These are phyloP conservation scores for Monarda citriodora DNA, from an alignment of 305 asterid genomes.

Conservation along the genomic window DNA sequence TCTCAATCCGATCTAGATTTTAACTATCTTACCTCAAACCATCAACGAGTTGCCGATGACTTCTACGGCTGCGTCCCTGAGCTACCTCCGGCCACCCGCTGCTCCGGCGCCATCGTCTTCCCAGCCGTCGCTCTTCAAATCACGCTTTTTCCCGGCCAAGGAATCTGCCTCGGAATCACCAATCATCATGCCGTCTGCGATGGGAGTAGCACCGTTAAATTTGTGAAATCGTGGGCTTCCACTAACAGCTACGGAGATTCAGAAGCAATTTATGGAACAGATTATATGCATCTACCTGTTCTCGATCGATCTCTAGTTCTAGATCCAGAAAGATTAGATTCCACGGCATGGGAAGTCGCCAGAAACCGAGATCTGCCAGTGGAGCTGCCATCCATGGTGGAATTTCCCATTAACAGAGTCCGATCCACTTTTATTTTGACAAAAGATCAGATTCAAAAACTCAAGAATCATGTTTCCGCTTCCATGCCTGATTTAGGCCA, in stretches of 20 bases:
- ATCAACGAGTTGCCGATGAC: constrained; percentile 33
- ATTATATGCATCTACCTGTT: constrained; percentile 8
- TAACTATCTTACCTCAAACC: constrained; percentile 30
- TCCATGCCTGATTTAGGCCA: constrained; percentile 22
- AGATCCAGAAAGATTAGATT: constrained; percentile 32
- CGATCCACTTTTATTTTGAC: constrained; percentile 35
- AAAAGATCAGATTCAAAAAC: constrained; percentile 25
- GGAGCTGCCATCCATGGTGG: constrained; percentile 21
- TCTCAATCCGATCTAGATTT: constrained; percentile 32
- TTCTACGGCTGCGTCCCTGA: constrained; percentile 41
- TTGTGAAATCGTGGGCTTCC: constrained; percentile 40
- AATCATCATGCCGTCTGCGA: constrained; percentile 51
- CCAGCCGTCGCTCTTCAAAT: constrained; percentile 49
- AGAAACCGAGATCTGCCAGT: constrained; percentile 21
- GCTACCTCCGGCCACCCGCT: constrained; percentile 23
- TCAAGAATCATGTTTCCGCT: constrained; percentile 23
- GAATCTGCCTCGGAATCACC: constrained; percentile 46
- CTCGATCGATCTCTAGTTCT: constrained; percentile 28
- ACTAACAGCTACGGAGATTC: constrained; percentile 24
- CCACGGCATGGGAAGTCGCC: constrained; percentile 31
- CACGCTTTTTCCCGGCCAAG: constrained; percentile 47
- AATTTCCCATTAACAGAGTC: constrained; percentile 33
- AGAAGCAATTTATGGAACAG: constrained; percentile 12
- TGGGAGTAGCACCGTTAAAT: constrained; percentile 37
- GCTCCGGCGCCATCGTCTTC: neutral